Percentiles rank a stretch among this genome's conserved stretches.
Conservation (phyloP, 345 rosid species). For the Citrus inodora region DNA sequence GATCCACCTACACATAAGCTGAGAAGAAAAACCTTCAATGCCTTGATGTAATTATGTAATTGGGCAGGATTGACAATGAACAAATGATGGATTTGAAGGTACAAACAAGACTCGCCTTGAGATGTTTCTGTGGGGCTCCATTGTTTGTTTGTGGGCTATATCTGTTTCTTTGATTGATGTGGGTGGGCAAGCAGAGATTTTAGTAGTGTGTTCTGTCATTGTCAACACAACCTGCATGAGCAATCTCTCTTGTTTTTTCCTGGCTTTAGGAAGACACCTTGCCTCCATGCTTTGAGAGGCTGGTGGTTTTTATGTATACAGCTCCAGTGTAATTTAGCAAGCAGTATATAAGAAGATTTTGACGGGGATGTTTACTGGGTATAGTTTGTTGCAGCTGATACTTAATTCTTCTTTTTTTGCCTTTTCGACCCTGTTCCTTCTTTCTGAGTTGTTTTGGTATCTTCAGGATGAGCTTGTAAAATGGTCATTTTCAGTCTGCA, state of each 20-base stretch:
- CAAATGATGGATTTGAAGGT: slow-evolving; percentile 9
- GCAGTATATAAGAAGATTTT: slow-evolving; percentile 44
- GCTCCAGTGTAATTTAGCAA: slow-evolving; percentile 44
- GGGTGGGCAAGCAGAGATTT: neutral
- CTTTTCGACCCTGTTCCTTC: neutral
- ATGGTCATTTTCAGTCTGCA: slow-evolving; percentile 17
- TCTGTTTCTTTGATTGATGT: slow-evolving; percentile 13
- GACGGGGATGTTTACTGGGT: slow-evolving; percentile 40
- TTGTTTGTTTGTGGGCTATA: slow-evolving; percentile 31
- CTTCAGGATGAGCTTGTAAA: slow-evolving; percentile 22
- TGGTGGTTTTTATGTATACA: slow-evolving; percentile 27
- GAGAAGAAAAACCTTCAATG: slow-evolving; percentile 13
- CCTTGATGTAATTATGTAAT: slow-evolving; percentile 5
- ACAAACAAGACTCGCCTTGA: slow-evolving; percentile 8
- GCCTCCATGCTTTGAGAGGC: slow-evolving; percentile 17
- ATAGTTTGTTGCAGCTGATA: slow-evolving; percentile 24
- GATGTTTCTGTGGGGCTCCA: slow-evolving; percentile 22
- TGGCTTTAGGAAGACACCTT: slow-evolving; percentile 9
- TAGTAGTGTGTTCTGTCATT: slow-evolving; percentile 4
- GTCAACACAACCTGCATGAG: neutral
- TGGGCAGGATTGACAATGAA: neutral
- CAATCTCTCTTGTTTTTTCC: slow-evolving; percentile 2
- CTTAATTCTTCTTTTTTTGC: slow-evolving; percentile 11
- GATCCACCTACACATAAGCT: slow-evolving; percentile 13
- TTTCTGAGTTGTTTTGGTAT: neutral